Base-by-base conservation (phyloP, 2,329 filamentous ascomycete species). In the Ascochyta viciae-villosae region DNA sequence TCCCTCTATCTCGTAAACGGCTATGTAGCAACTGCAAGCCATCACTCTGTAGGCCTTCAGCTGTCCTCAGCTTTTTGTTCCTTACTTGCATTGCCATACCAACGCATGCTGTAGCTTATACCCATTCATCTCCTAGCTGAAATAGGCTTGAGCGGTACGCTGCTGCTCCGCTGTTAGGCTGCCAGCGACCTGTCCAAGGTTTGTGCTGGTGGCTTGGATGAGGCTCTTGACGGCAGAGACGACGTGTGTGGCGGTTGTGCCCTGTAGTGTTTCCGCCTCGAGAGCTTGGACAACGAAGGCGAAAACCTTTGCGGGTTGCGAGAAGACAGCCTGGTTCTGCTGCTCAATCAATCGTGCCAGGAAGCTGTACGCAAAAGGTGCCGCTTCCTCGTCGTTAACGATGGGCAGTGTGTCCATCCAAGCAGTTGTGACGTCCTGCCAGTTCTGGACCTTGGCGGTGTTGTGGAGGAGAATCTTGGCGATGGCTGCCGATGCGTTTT, bases 401-500 rank as follows among this genome's bases (percentile, higher is more conserved):
- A 99, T 89, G 0, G 95, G 95, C 33, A 99, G 81, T 0, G 94
- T 97, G 63, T 92, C 88, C 44, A 99, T 80, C 95, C 95, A 99
- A 73, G 90, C 89, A n/a, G 82, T 80, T 38, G 92, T 87, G 24
- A 97, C 83, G 34, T 89, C 85, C 70, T 95, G 88, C 45, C 86
- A 82, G 68, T 96, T 91, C 50, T 82, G 82, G 16, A 99, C 88
- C 72, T 90, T 90, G 64, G 82, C 82, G 23, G 87, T 81, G 77
- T 96, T 97, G 80, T 89, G 97, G 74, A 96, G 92, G 62, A 99
- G 82, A 49, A 99, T 94, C 83, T 99, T 99, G 33, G 95, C 95
- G 70, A 99, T 95, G 64, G 92, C 92, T 38, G 95, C 94, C 66
- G 92, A 97, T 6, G 94, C 94, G 73, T 99, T 99, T 79, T 99